Percentiles rank a stretch among this genome's conserved stretches.
These are phyloP conservation scores for Pythium chondricola DNA, from an alignment of 352 stramenopile species.

Conservation along the genomic window DNA sequence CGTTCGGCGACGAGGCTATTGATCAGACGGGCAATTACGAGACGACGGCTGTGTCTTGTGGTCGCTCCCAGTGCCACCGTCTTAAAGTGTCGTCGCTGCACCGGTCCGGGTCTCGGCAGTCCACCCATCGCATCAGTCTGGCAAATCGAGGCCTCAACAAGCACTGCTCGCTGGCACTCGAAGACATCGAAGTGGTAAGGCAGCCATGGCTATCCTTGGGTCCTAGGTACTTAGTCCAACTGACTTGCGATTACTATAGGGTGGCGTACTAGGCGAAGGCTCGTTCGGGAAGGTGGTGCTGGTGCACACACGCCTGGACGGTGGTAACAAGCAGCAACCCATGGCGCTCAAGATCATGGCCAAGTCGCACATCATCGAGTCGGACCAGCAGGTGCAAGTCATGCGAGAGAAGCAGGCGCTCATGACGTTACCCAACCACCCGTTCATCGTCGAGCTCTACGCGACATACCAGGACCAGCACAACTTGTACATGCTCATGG, in stretches of 20 bases:
- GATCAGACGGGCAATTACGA: conserved; percentile 42
- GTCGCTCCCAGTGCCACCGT: conserved; percentile 55
- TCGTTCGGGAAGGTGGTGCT: conserved; percentile 96
- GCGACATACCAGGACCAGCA: conserved; percentile 88
- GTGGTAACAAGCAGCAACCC: conserved; percentile 37
- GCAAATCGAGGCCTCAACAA: conserved; percentile 34
- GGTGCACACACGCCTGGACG: conserved; percentile 61
- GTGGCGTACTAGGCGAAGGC: conserved; percentile 90
- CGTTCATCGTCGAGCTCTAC: conserved; percentile 91
- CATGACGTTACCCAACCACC: conserved; percentile 77
- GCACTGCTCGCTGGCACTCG: conserved; percentile 42
- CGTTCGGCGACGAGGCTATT: conserved; percentile 60
- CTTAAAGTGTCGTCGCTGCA: conserved; percentile 49
- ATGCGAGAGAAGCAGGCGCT: conserved; percentile 91
- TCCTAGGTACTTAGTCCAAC: not conserved
- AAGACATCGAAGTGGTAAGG: conserved; percentile 61
- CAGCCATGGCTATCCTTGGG: not conserved
- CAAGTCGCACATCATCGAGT: conserved; percentile 92
- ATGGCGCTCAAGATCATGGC: conserved; percentile 91
- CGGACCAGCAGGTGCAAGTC: conserved; percentile 89
- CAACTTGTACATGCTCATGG: conserved; percentile 93
- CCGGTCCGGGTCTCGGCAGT: conserved; percentile 46
- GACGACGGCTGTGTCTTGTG: conserved; percentile 53
- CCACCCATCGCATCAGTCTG: conserved; percentile 61
- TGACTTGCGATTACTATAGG: conserved; percentile 22